Evolutionary conservation across 2,329 filamentous ascomycete genomes (phyloP).

Genomic region (Cladosporium sp.): DNA sequence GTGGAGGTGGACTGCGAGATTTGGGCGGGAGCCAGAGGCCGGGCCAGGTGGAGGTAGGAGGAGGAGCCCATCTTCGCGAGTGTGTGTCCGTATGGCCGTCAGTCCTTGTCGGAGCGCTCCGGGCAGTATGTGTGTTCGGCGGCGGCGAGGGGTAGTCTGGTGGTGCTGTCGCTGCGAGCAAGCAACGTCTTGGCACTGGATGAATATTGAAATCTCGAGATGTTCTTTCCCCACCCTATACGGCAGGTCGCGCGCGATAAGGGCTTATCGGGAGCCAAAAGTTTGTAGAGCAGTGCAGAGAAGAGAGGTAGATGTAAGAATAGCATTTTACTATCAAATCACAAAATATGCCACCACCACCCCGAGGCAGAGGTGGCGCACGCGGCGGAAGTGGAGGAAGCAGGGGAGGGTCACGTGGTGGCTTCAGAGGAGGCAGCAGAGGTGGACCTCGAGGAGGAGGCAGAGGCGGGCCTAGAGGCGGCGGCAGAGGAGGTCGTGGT

Average conservation of each 20-base stretch:
- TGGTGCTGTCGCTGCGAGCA: conserved; percentile 8
- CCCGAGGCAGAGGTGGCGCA: conserved; percentile 7
- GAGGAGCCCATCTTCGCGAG: conserved; percentile 47
- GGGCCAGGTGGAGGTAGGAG: conserved; percentile 93
- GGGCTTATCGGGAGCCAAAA: conserved; percentile 3
- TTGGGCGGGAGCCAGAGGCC: conserved; percentile 81
- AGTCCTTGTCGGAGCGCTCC: conserved; percentile 24
- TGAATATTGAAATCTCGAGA: not conserved
- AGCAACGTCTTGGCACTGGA: conserved; percentile 21
- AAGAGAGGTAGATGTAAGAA: not conserved
- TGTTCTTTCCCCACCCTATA: conserved; percentile 3
- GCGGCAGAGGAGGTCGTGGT: conserved; percentile 27
- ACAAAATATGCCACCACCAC: conserved; percentile 12
- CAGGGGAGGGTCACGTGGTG: conserved; percentile 24
- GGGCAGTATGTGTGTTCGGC: conserved; percentile 21
- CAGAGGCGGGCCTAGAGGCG: conserved; percentile 30
- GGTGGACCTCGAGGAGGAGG: conserved; percentile 29
- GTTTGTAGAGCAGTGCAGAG: conserved; percentile 7
- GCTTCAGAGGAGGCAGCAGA: conserved; percentile 23
- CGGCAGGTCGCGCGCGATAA: conserved; percentile 11
- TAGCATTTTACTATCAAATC: not conserved
- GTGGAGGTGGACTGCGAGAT: conserved; percentile 74
- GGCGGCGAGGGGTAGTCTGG: conserved; percentile 18
- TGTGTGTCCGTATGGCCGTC: conserved; percentile 20
- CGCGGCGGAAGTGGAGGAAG: conserved; percentile 24